Conservation (phyloP, 1,284 basidiomycete species). For the Sporisorium graminicola region DNA sequence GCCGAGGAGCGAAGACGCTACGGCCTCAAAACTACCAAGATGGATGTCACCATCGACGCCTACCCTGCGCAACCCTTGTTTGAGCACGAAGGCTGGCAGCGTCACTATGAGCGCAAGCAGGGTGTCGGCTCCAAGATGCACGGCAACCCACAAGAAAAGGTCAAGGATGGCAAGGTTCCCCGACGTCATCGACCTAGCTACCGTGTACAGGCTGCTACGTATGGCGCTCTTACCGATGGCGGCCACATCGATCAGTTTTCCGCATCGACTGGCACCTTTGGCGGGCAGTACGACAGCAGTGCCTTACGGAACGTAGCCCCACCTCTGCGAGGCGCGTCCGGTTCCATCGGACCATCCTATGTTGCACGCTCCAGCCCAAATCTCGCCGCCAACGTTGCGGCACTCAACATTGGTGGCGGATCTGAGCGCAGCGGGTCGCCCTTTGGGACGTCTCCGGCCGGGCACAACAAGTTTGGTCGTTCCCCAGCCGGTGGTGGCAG, state of each 20-base stretch:
- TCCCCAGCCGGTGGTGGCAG: slow-evolving; percentile 7
- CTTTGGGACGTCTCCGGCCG: slow-evolving; percentile 23
- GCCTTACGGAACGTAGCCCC: slow-evolving; percentile 39
- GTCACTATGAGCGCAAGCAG: slow-evolving; percentile 62
- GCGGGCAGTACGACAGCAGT: slow-evolving; percentile 5
- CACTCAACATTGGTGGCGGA: slow-evolving; percentile 20
- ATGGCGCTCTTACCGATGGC: slow-evolving; percentile 38
- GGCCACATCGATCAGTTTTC: slow-evolving; percentile 34
- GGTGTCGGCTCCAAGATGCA: slow-evolving; percentile 63
- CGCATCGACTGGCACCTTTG: slow-evolving; percentile 32
- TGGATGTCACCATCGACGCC: slow-evolving; percentile 58
- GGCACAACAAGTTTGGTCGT: slow-evolving; percentile 21
- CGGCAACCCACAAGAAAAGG: slow-evolving; percentile 65
- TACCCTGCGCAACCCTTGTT: slow-evolving; percentile 59
- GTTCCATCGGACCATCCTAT: slow-evolving; percentile 38
- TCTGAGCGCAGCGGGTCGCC: slow-evolving; percentile 33
- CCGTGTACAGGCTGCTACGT: slow-evolving; percentile 29
- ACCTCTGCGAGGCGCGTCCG: slow-evolving; percentile 36
- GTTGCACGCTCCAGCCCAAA: slow-evolving; percentile 15
- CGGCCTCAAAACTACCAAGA: slow-evolving; percentile 59
- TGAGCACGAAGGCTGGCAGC: slow-evolving; percentile 61
- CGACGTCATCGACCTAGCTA: slow-evolving; percentile 49
- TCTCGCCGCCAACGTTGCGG: slow-evolving; percentile 20
- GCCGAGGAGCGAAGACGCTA: slow-evolving; percentile 56
- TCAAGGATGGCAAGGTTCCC: slow-evolving; percentile 61